Evolutionary conservation across 176 grass and related monocot genomes (phyloP).

Genomic region (Coix lacrymajobi): DNA sequence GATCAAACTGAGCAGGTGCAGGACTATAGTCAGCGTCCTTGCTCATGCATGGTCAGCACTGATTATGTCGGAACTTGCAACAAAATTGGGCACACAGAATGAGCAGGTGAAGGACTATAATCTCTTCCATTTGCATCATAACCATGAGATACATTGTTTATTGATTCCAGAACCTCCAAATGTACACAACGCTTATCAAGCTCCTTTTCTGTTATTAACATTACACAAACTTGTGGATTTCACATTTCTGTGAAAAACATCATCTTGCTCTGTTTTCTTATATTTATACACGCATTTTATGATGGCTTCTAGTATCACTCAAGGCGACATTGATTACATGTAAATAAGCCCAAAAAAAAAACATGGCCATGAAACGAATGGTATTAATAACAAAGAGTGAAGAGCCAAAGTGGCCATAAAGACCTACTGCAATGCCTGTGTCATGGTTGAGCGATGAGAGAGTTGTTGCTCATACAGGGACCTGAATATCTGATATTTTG

Average conservation of each 20-base stretch:
- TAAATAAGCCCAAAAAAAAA: background rate
- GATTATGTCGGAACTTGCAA: background rate
- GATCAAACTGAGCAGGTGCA: background rate
- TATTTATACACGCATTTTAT: background rate
- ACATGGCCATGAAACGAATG: background rate
- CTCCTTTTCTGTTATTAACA: background rate
- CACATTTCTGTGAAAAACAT: background rate
- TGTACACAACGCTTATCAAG: background rate
- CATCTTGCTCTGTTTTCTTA: background rate
- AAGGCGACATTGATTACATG: background rate
- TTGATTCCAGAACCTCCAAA: background rate
- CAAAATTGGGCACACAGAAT: background rate
- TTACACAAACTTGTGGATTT: background rate
- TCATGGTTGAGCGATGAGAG: slow-evolving; percentile 54
- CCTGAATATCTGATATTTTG: slow-evolving; percentile 85
- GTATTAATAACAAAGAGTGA: background rate
- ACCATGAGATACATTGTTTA: background rate
- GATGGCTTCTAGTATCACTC: background rate
- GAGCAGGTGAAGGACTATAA: background rate
- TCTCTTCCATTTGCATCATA: background rate
- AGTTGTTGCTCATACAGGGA: slow-evolving; percentile 87
- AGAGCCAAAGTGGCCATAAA: background rate
- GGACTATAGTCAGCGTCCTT: background rate
- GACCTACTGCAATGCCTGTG: slow-evolving; percentile 52
- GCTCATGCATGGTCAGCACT: background rate